These are phyloP conservation scores for Apiotrichum gracile DNA, from an alignment of 1,284 basidiomycete genomes.

Conservation along the genomic window DNA sequence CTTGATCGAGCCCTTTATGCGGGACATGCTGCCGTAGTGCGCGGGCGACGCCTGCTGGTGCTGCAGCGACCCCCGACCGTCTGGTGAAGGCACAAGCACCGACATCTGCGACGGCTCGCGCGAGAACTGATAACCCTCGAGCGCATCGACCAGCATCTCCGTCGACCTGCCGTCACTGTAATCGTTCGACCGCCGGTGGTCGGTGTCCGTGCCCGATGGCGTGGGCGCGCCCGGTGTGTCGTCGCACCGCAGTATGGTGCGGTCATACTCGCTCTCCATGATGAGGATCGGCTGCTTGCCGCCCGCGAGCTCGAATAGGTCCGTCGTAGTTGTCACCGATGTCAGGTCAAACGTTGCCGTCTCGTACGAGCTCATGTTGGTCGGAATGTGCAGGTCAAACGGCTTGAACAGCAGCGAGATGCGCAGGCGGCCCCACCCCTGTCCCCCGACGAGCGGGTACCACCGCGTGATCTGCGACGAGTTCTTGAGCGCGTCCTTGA, in stretches of 20 bases:
- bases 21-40: not conserved
- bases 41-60: no score
- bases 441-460: slow-evolving; percentile 43
- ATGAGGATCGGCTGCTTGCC: slow-evolving; percentile 24
- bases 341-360: slow-evolving; percentile 38
- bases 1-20: not conserved
- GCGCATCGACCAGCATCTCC: no score
- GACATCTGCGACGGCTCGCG: no score
- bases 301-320: slow-evolving; percentile 9
- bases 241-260: not conserved
- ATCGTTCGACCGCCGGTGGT: no score
- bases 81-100: no score
- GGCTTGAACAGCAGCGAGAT: slow-evolving; percentile 47
- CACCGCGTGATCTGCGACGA: slow-evolving; percentile 38
- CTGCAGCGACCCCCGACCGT: no score
- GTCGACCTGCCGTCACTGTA: no score
- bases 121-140: no score
- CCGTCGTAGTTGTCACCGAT: slow-evolving; percentile 19
- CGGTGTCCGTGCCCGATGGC: no score
- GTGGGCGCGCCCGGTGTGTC: no score
- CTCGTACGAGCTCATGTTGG: slow-evolving; percentile 39
- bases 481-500: slow-evolving; percentile 30
- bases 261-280: slow-evolving; percentile 37
- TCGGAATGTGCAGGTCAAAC: slow-evolving; percentile 40
- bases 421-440: slow-evolving; percentile 44